Base-by-base conservation (phyloP, 2,329 filamentous ascomycete genomes). In the Diaporthe velutina region DNA sequence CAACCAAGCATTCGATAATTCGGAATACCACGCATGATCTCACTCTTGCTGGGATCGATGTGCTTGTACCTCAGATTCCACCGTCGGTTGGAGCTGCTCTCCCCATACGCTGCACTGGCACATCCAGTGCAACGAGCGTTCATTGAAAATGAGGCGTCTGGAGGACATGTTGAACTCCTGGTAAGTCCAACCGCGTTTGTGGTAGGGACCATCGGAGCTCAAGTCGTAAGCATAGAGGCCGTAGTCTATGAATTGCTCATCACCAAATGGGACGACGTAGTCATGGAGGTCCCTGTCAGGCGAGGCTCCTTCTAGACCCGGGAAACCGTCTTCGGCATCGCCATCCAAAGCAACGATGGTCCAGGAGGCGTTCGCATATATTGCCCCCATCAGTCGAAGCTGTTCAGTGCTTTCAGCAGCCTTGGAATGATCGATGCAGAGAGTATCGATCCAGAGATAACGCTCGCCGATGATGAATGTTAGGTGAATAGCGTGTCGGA, bases 81-180 rank as follows among this genome's bases (percentile, higher is more conserved):
- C 58, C 1, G 12, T 38, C 1, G 17, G 58, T 42, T 19, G 15
- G 2, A 61, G n/a, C 3, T 28, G 35, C n/a, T 61, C 58, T 19
- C 28, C 35, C 58, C 35, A 42, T 10, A 42, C 15, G n/a, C 58
- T 40, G 58, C n/a, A 40, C n/a, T 61, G 35, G 13, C 58, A 61
- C 35, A 61, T 61, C 58, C 58, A 42, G 38, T 61, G 35, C 38
- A 61, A 19, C 6, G 38, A 42, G 15, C n/a, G 13, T 19, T 61
- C 10, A 7, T n/a, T 42, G 4, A 61, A 25, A 28, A 42, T 61
- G 15, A 61, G 58, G 58, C 58, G 58, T 12, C 15, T 61, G 9
- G 58, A 40, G 25, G 58, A 40, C 58, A 61, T 61, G n/a, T 28
- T 42, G 58, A 61, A 61, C 15, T 61, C 58, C 19, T 61, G 58